Base-by-base conservation (phyloP, 768 basidiomycete genomes). In the Mycena rosella region DNA sequence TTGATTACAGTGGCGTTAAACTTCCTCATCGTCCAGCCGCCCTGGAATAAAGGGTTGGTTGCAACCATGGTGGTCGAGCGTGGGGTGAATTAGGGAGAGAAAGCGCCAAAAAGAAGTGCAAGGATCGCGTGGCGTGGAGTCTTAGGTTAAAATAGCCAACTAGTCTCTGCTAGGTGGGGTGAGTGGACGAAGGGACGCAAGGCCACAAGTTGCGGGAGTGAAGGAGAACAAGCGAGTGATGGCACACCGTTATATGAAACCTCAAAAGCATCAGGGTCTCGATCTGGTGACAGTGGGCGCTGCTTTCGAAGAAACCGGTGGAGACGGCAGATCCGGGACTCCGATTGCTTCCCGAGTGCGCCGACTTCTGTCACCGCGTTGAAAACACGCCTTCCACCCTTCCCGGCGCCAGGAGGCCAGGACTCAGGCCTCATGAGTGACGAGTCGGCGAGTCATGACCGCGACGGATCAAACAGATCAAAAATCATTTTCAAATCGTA, bases 1-100 rank as follows among this genome's bases (percentile, higher is more conserved):
- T 89, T 88, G 60, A 89, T 78, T 63, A 91, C 67, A 20, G 83
- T 84, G 1, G 82, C 79, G 59, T 76, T 73, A 67, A 83, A 80
- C 72, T 81, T 82, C 67, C 79, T 78, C 61, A 78, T 61, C 34
- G 76, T 72, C 72, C 74, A 78, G 24, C 74, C 72, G 20, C 77
- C 78, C 7, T 60, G 67, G 67, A 80, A 78, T 15, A 79, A 71
- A 5, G 78, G 76, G 26, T 78, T 77, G 48, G 68, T n/a, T 27
- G 78, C 73, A 26, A 77, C 76, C 74, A 75, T 75, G 26, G 36
- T 60, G 40, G 40, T 27, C 22, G 29, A 24, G 44, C 0, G 56
- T 54, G 38, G 38, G 53, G 53, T 26, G 27, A 40, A 26, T 49
- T n/a, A 32, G 30, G 24, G 61, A 49, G 49, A 51, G 57, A 67